Percentiles rank a stretch among this genome's conserved stretches.
phyloP scores from a whole-genome alignment of 2,329 filamentous ascomycete species.

The Aspergillus chevalieri region DNA sequence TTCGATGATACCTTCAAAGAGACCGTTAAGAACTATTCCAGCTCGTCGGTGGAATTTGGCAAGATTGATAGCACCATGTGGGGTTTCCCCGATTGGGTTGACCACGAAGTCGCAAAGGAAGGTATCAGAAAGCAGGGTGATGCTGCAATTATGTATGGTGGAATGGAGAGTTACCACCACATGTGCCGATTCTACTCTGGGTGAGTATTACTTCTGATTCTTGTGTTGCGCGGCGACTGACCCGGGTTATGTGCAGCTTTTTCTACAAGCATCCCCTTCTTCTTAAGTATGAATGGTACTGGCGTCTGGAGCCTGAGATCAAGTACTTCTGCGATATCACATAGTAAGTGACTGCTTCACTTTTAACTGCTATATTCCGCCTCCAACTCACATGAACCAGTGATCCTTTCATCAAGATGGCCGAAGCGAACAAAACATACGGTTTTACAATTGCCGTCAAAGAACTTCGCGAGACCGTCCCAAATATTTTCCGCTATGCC shows the following conservation, averaged over 20 bases:
- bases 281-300: constrained; percentile 98
- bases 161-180: constrained; percentile 96
- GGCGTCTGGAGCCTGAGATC: constrained; percentile 97
- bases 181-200: constrained; percentile 99
- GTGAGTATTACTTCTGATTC: constrained; percentile 45
- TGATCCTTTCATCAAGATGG: constrained; percentile 95
- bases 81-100: constrained; percentile 96
- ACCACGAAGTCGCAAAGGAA: constrained; percentile 87
- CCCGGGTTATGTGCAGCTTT: constrained; percentile 50
- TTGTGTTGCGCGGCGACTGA: background rate
- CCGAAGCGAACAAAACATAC: constrained; percentile 90
- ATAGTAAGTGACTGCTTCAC: constrained; percentile 57
- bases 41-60: constrained; percentile 80
- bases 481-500: constrained; percentile 98
- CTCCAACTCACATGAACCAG: constrained; percentile 37
- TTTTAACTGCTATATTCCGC: constrained; percentile 2
- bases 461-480: constrained; percentile 93
- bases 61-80: constrained; percentile 87
- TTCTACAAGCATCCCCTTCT: constrained; percentile 97
- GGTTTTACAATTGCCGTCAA: constrained; percentile 99
- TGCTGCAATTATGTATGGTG: constrained; percentile 97
- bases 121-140: constrained; percentile 96
- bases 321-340: constrained; percentile 99
- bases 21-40: constrained; percentile 84
- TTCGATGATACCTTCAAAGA: constrained; percentile 95